Evolutionary conservation across 805 yeast species (phyloP).

Genomic region (Cyberlindnera sargentensis): DNA sequence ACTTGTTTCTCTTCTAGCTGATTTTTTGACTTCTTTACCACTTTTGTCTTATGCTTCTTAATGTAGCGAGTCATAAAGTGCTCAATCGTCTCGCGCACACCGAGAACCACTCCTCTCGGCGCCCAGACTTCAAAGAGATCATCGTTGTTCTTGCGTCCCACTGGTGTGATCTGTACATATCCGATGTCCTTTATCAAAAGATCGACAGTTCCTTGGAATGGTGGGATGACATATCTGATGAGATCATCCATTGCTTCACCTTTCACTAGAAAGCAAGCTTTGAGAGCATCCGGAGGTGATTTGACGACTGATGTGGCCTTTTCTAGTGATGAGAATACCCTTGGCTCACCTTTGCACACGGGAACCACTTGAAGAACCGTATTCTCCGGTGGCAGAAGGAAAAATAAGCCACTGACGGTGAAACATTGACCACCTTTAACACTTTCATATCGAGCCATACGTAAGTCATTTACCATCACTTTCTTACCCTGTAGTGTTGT

Average conservation of each 20-base stretch:
- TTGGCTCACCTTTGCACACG: constrained; percentile 31
- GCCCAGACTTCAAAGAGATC: constrained; percentile 43
- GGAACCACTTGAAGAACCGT: constrained; percentile 42
- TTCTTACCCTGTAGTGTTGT: constrained; percentile 27
- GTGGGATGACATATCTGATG: constrained; percentile 51
- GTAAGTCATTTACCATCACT: constrained; percentile 24
- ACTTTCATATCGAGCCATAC: constrained; percentile 25
- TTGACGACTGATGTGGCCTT: constrained; percentile 27
- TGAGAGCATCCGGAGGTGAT: constrained; percentile 22
- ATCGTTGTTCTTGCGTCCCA: constrained; percentile 35
- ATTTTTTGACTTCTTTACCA: constrained; percentile 3
- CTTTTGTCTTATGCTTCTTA: constrained; percentile 25
- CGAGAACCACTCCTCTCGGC: constrained; percentile 47
- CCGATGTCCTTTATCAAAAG: constrained; percentile 62
- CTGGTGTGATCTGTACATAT: constrained; percentile 50
- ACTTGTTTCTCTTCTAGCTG: constrained; percentile 9
- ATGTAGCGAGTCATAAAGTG: constrained; percentile 28
- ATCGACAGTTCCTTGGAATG: constrained; percentile 64
- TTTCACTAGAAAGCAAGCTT: constrained; percentile 23
- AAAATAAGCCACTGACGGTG: constrained; percentile 57
- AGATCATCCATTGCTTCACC: constrained; percentile 26
- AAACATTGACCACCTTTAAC: constrained; percentile 38
- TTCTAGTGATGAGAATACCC: constrained; percentile 25
- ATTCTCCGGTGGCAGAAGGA: constrained; percentile 44
- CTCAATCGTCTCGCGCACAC: constrained; percentile 47